Conservation (phyloP, 2,329 filamentous ascomycete species). For the Aspergillus sp. region DNA sequence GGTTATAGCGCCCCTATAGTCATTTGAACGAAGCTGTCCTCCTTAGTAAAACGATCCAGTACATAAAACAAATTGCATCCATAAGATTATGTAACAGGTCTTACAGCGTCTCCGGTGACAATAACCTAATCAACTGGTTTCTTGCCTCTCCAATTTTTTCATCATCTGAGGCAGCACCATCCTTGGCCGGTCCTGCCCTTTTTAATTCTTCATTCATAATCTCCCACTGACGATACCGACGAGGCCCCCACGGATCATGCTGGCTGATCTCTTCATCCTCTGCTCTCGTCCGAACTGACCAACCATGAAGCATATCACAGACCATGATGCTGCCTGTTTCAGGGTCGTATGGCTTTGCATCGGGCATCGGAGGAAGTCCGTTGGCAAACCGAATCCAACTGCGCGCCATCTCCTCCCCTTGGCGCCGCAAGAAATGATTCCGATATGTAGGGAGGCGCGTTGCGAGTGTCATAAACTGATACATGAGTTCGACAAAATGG, state of each 20-base stretch:
- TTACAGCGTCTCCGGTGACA: no score
- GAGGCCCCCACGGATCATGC: background rate
- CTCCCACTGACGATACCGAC: background rate
- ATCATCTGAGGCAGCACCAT: background rate
- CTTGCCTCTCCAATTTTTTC: no score
- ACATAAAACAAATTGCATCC: no score
- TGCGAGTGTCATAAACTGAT: background rate
- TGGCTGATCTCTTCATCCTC: background rate
- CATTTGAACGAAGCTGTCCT: no score
- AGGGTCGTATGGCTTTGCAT: background rate
- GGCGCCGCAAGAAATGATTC: background rate
- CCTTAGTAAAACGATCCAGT: no score
- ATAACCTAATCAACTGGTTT: no score
- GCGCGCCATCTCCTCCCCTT: background rate
- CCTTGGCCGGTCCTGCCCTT: background rate
- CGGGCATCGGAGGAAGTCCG: background rate
- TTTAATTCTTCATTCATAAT: background rate
- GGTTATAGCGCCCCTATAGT: no score
- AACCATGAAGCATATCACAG: background rate
- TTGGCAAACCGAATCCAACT: background rate
- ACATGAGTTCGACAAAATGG: background rate
- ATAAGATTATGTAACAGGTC: no score
- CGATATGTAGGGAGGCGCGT: background rate
- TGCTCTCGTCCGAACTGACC: background rate
- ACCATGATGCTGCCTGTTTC: background rate